Base-by-base conservation (phyloP, 1,284 basidiomycete species). In the Sporisorium graminicola region DNA sequence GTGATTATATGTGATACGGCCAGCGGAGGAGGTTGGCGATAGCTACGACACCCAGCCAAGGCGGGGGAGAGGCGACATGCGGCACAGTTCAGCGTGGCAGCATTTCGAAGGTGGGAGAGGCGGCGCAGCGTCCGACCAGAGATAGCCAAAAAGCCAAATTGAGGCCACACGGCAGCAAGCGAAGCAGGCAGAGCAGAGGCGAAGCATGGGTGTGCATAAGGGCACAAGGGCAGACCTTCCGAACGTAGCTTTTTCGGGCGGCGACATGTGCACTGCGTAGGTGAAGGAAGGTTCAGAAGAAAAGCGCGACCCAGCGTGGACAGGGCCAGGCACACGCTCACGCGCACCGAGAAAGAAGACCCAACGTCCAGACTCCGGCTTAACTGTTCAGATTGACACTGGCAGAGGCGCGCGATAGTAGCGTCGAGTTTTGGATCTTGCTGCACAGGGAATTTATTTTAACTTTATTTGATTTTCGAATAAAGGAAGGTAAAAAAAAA, bases 281-380 rank as follows among this genome's bases (percentile, higher is more conserved):
- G 13, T n/a, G 9, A 50, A 16, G 24, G 31, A 24, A 33, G 22
- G 22, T 22, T 24, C n/a, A 9, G 9, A 43, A 43, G 20, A 43
- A 43, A 22, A 44, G 43, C 7, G 16, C 1, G 20, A 24, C 7
- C 12, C 43, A 44, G 22, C 43, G 22, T 4, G 2, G 18, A 5
- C 37, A 40, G 35, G 35, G n/a, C 13, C 49, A 51, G 49, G 49
- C 49, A 51, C 49, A 50, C 29, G 29, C 29, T 5, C 29, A 31
- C 29, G 5, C 33, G 12, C 31, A n/a, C 29, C 20, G 9, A 6
- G 18, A n/a, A 9, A 33, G 14, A 18, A n/a, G 49, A 51, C 49
- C 16, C 31, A 33, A 7, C 22, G 49, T 51, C 49, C 49, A 51
- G 49, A 51, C 49, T 51, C n/a, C 49, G 29, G 49, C 49, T 22